These are phyloP conservation scores for Carex scoparia DNA, from an alignment of 176 grass and related monocot genomes.

Conservation along the genomic window DNA sequence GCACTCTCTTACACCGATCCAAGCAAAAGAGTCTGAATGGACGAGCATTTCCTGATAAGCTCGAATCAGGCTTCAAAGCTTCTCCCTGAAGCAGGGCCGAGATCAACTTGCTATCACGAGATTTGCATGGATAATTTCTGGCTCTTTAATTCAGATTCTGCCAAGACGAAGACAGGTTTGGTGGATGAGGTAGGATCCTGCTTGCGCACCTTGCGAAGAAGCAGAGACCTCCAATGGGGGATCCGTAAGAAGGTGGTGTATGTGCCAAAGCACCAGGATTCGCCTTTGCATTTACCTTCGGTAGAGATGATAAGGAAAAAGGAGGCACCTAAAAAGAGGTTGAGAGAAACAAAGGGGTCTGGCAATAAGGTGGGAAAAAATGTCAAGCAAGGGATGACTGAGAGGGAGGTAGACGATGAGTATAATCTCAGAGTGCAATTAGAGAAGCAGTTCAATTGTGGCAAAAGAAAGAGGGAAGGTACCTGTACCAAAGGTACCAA, in stretches of 20 bases:
- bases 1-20: slow-evolving; percentile 11
- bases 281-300: neutral
- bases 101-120: slow-evolving; percentile 24
- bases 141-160: slow-evolving; percentile 33
- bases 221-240: slow-evolving; percentile 43
- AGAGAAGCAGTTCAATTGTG: neutral
- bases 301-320: slow-evolving; percentile 20
- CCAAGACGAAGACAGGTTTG: slow-evolving; percentile 27
- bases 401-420: slow-evolving; percentile 2
- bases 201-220: slow-evolving; percentile 39
- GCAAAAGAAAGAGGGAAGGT: neutral
- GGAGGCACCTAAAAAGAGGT: neutral
- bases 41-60: slow-evolving; percentile 84
- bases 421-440: neutral
- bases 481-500: neutral
- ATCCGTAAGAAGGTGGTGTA: slow-evolving; percentile 36
- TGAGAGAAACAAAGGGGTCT: slow-evolving; percentile 9
- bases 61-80: slow-evolving; percentile 47
- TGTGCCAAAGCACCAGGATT: slow-evolving; percentile 35
- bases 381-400: slow-evolving; percentile 35
- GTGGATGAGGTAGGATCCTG: slow-evolving; percentile 18
- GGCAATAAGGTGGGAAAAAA: slow-evolving; percentile 16
- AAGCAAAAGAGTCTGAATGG: slow-evolving; percentile 48
- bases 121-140: slow-evolving; percentile 57
- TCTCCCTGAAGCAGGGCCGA: slow-evolving; percentile 28